Conservation (phyloP, 345 rosid species). For the Moricandia moricandioides region DNA sequence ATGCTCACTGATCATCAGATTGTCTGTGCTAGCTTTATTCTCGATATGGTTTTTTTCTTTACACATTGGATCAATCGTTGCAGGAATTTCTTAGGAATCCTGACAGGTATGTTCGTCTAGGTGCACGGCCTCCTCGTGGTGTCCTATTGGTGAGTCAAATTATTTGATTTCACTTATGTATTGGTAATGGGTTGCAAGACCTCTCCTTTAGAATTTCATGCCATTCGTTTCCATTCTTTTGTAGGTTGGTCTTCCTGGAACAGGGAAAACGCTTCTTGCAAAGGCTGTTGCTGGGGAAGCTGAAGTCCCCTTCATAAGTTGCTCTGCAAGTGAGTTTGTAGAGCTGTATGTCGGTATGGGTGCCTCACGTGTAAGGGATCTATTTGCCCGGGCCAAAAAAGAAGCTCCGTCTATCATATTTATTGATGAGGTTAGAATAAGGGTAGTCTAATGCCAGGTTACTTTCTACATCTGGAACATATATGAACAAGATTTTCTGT, state of each 20-base stretch:
- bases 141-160: slow-evolving; percentile 77
- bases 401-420: slow-evolving; percentile 95
- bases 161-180: neutral
- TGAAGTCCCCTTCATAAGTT: slow-evolving; percentile 90
- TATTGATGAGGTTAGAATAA: slow-evolving; percentile 73
- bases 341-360: slow-evolving; percentile 98
- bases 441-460: neutral
- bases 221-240: slow-evolving; percentile 33
- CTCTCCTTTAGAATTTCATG: neutral
- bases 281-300: slow-evolving; percentile 99
- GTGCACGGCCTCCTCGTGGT: slow-evolving; percentile 99
- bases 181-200: neutral
- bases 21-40: slow-evolving; percentile 14
- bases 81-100: slow-evolving; percentile 98
- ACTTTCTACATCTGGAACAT: neutral
- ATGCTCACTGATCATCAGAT: neutral
- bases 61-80: slow-evolving; percentile 22
- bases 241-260: slow-evolving; percentile 98
- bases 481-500: neutral
- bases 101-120: slow-evolving; percentile 70
- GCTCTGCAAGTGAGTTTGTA: slow-evolving; percentile 94
- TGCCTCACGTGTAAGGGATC: slow-evolving; percentile 97
- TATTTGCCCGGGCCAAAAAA: slow-evolving; percentile 93
- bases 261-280: slow-evolving; percentile 88
- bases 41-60: slow-evolving; percentile 25